These are phyloP conservation scores for Sporobolomyces roseus DNA, from an alignment of 768 basidiomycete genomes.

Conservation along the genomic window DNA sequence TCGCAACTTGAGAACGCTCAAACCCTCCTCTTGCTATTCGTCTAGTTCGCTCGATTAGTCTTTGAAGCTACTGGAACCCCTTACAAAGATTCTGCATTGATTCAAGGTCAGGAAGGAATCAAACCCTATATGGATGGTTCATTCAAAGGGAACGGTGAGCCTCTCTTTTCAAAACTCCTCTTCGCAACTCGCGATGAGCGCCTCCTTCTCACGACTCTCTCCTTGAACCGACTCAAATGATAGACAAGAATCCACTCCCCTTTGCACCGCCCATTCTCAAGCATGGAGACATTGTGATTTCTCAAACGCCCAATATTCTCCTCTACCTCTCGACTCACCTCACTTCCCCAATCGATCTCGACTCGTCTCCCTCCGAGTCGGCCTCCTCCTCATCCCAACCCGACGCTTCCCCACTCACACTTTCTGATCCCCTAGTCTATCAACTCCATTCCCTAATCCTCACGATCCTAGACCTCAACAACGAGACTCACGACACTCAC, in stretches of 20 bases:
- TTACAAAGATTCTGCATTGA: slow-evolving; percentile 16
- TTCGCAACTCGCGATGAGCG: no score
- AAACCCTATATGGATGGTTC: slow-evolving; percentile 14
- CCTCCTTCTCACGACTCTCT: not conserved
- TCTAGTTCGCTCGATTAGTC: slow-evolving; percentile 29
- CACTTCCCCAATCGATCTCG: slow-evolving; percentile 20
- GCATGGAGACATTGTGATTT: slow-evolving; percentile 33
- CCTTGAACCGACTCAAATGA: not conserved
- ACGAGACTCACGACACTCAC: slow-evolving; percentile 48
- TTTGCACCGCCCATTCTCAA: slow-evolving; percentile 54
- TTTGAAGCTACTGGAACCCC: slow-evolving; percentile 32
- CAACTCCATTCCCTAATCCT: slow-evolving; percentile 31
- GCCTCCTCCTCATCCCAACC: not conserved
- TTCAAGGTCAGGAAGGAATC: slow-evolving; percentile 14
- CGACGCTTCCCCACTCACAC: slow-evolving; percentile 5
- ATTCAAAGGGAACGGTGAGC: slow-evolving; percentile 16
- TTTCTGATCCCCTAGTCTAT: slow-evolving; percentile 15
- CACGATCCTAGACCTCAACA: slow-evolving; percentile 46
- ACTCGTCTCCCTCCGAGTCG: not conserved
- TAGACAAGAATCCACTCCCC: slow-evolving; percentile 44
- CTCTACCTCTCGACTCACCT: slow-evolving; percentile 40
- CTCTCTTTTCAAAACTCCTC: no score
- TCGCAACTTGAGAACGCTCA: no score
- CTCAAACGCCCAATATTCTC: slow-evolving; percentile 44
- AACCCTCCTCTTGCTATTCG: no score